Base-by-base conservation (phyloP, 2,329 filamentous ascomycete species). In the Fusarium redolens region DNA sequence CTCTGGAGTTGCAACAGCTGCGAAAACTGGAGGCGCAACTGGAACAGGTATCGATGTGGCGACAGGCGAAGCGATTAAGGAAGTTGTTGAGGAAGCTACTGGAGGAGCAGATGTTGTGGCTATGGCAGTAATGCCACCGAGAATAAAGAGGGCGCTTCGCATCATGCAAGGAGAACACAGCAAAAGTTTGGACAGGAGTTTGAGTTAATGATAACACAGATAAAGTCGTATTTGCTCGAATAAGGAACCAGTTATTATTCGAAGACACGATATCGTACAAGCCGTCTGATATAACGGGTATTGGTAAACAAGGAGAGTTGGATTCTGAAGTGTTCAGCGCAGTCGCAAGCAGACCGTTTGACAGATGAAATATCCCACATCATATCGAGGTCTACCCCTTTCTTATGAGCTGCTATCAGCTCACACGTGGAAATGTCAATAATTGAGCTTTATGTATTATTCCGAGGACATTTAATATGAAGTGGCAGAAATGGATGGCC, bases 381-480 rank as follows among this genome's bases (percentile, higher is more conserved):
- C 13, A 48, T 48, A 20, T 22, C 14, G 5, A 48, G 14, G 30
- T 4, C 5, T 37, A 7, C 33, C 37, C 43, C 54, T 40, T 60
- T 35, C 20, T 30, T 25, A 17, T n/a, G 17, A 31, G 20, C 35
- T 9, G n/a, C 5, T 18, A 41, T n/a, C 13, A 41, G 17, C 5
- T 43, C 10, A 37, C 28, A 41, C 31, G 13, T 22, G 30, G 37
- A 17, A 22, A 17, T 28, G 4, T 13, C 4, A 18, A 30, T 25
- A 25, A 30, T 37, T 35, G 30, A 12, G 47, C 5, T n/a, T 54
- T 20, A 15, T 68, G 30, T 50, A 41, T 63, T 40, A 47, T 22
- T 33, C 37, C 30, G 41, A 56, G 45, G 41, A 61, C 62, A 67
- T 61, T 51, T 68, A 51, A 68, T 44, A 68, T 64, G 51, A 69